phyloP scores from a whole-genome alignment of 2,329 filamentous ascomycete species.

The Colletotrichum trifolii region DNA sequence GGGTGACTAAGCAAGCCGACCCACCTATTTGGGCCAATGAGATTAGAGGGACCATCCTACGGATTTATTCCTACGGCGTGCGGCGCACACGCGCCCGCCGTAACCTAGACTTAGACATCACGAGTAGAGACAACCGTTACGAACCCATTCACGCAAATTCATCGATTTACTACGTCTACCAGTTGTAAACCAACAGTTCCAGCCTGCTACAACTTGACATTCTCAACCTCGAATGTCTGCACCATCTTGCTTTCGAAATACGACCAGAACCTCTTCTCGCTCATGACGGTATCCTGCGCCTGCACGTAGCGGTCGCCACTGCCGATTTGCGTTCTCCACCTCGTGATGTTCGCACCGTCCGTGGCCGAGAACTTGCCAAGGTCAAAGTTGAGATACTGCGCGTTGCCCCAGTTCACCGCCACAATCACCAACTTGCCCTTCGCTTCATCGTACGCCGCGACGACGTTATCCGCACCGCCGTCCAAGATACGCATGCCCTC shows the following conservation, averaged over 20 bases:
- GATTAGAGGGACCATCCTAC: no score
- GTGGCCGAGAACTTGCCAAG: conserved; percentile 47
- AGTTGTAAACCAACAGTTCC: not conserved
- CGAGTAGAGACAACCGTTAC: not conserved
- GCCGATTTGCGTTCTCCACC: conserved; percentile 52
- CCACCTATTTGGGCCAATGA: no score
- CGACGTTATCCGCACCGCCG: conserved; percentile 47
- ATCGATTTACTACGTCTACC: not conserved
- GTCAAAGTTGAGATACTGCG: conserved; percentile 53
- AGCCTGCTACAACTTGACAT: conserved; percentile 39
- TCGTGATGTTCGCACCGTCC: conserved; percentile 45
- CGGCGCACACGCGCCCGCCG: no score
- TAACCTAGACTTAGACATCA: not conserved
- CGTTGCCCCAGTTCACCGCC: conserved; percentile 51
- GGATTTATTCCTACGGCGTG: no score
- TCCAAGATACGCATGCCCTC: conserved; percentile 53
- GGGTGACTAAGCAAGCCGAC: no score
- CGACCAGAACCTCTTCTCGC: conserved; percentile 50
- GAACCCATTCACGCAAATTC: not conserved
- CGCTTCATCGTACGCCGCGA: conserved; percentile 51
- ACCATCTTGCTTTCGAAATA: conserved; percentile 48
- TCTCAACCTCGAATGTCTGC: conserved; percentile 52
- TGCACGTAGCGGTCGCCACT: conserved; percentile 48
- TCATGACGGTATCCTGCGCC: conserved; percentile 46
- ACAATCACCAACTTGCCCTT: conserved; percentile 50